Evolutionary conservation across 1,284 basidiomycete genomes (phyloP).

Genomic region (Sparassis latifolia): DNA sequence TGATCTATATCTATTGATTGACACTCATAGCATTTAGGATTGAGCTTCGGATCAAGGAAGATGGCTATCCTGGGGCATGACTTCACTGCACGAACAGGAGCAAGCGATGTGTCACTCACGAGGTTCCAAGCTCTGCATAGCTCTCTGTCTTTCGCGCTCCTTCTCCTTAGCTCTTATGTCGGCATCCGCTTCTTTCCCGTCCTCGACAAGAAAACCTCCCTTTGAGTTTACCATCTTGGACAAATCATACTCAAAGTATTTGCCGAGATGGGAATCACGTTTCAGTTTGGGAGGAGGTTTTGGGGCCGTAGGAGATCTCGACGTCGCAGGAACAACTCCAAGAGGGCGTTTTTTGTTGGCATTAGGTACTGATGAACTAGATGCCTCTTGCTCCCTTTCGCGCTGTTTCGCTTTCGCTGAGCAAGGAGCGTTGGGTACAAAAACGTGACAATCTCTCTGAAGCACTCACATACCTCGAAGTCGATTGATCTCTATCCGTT

Average conservation of each 20-base stretch:
- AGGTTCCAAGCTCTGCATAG: conserved; percentile 63
- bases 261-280: conserved; percentile 69
- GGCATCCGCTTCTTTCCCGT: conserved; percentile 70
- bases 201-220: conserved; percentile 87
- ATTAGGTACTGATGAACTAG: conserved; percentile 36
- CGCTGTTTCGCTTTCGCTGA: conserved; percentile 30
- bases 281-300: conserved; percentile 47
- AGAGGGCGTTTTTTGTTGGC: conserved; percentile 28
- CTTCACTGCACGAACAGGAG: neutral
- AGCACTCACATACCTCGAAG: conserved; percentile 26
- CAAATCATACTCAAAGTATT: conserved; percentile 95
- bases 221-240: conserved; percentile 94
- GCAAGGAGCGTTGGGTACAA: conserved; percentile 24
- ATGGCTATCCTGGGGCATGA: conserved; percentile 39
- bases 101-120: conserved; percentile 37
- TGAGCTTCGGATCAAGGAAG: conserved; percentile 57
- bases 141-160: conserved; percentile 66
- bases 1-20: conserved; percentile 81
- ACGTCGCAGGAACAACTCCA: conserved; percentile 37
- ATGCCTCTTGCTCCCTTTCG: conserved; percentile 40
- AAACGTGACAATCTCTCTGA: too few relatives aligned
- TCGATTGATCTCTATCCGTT: conserved; percentile 36
- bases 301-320: conserved; percentile 54
- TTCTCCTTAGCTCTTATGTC: conserved; percentile 65
- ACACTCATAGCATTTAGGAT: conserved; percentile 83